Percentiles rank a stretch among this genome's conserved stretches.
phyloP scores from a whole-genome alignment of 148 eudicot species.

The Chenopodium suecicum region DNA sequence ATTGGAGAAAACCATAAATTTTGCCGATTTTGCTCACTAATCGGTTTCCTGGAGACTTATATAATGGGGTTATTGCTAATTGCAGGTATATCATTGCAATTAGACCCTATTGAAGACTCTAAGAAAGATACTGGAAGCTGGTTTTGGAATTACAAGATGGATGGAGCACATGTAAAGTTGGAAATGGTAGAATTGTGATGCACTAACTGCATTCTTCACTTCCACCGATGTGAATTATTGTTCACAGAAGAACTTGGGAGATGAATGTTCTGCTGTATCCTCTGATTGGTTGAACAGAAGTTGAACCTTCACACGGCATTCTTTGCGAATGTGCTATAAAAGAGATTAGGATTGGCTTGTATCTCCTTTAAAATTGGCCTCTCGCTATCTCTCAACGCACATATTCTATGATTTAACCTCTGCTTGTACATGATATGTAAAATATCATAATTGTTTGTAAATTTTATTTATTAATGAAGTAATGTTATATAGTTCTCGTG shows the following conservation, averaged over 20 bases:
- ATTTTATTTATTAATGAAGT: slow-evolving; percentile 9
- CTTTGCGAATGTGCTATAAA: slow-evolving; percentile 20
- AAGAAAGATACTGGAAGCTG: slow-evolving; percentile 80
- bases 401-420: slow-evolving; percentile 1
- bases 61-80: background rate
- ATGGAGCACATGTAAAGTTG: slow-evolving; percentile 63
- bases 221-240: slow-evolving; percentile 57
- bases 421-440: slow-evolving; percentile 16
- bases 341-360: slow-evolving; percentile 11
- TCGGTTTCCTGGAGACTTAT: background rate
- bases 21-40: background rate
- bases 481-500: background rate
- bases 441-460: slow-evolving; percentile 24
- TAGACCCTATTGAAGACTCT: slow-evolving; percentile 56
- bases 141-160: slow-evolving; percentile 81
- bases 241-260: slow-evolving; percentile 48
- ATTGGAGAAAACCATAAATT: background rate
- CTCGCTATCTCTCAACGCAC: background rate
- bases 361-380: slow-evolving; percentile 1
- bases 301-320: slow-evolving; percentile 55
- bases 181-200: slow-evolving; percentile 65
- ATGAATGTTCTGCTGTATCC: slow-evolving; percentile 14
- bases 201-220: slow-evolving; percentile 27
- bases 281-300: slow-evolving; percentile 78
- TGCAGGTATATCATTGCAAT: slow-evolving; percentile 64